phyloP scores from a whole-genome alignment of 2,329 filamentous ascomycete genomes.

The Triangularia setosa region DNA sequence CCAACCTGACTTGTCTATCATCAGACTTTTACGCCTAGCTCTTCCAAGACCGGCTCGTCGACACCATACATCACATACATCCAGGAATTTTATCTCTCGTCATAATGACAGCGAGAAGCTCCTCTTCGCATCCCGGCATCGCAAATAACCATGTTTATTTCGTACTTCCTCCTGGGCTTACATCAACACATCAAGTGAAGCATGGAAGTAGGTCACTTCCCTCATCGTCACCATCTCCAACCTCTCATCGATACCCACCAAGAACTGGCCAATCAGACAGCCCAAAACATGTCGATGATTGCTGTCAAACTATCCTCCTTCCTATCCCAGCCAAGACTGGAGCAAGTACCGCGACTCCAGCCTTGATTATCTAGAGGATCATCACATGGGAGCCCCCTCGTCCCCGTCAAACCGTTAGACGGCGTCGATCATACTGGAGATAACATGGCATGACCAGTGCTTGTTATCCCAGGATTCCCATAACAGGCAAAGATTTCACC shows the following conservation, averaged over 20 bases:
- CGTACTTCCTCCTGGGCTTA: neutral
- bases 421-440: neutral
- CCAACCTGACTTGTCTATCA: too few species aligned
- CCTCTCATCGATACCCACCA: neutral
- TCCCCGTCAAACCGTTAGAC: neutral
- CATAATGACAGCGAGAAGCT: neutral
- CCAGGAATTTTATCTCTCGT: neutral
- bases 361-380: neutral
- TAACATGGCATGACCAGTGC: conserved; percentile 1
- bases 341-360: neutral
- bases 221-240: neutral
- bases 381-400: neutral
- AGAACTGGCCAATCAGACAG: neutral
- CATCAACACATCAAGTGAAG: neutral
- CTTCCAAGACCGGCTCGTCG: too few species aligned
- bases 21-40: too few species aligned
- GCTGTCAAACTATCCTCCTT: neutral
- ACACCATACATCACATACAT: too few species aligned
- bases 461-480: conserved; percentile 1
- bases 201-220: neutral
- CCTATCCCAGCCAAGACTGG: neutral
- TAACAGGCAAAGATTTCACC: neutral
- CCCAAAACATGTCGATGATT: neutral
- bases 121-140: neutral
- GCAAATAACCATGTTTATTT: neutral